Conservation (phyloP, 108 stramenopile genomes). For the Pseudonitzschia delicatissima region DNA sequence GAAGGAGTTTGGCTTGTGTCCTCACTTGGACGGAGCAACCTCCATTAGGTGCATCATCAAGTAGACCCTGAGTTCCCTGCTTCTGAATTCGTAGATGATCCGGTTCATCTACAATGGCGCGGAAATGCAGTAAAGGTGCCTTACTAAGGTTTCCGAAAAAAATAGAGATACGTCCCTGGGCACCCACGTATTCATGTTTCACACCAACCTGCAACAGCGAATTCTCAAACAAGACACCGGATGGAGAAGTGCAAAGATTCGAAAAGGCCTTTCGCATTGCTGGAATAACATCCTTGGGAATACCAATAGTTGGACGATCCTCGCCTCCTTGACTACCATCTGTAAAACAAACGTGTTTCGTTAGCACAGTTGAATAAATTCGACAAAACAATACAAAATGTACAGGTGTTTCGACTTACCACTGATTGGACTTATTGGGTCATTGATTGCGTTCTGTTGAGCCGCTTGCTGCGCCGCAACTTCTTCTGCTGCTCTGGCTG, state of each 20-base stretch:
- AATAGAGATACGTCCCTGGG: conserved; percentile 88
- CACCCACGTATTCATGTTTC: conserved; percentile 87
- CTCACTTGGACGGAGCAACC: conserved; percentile 81
- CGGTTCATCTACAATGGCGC: conserved; percentile 67
- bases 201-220: conserved; percentile 82
- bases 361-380: neutral
- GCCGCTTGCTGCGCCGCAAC: conserved; percentile 42
- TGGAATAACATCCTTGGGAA: conserved; percentile 88
- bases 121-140: conserved; percentile 65
- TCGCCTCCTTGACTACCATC: conserved; percentile 32
- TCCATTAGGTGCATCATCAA: conserved; percentile 69
- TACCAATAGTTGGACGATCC: conserved; percentile 58
- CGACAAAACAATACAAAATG: neutral
- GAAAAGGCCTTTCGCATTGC: conserved; percentile 90
- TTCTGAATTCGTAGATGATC: conserved; percentile 84
- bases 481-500: conserved; percentile 64
- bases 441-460: conserved; percentile 33
- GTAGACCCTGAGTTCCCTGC: conserved; percentile 79
- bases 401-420: conserved; percentile 23
- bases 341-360: neutral
- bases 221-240: conserved; percentile 89
- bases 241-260: conserved; percentile 81
- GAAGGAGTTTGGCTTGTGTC: conserved; percentile 82
- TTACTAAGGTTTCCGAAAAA: conserved; percentile 86
- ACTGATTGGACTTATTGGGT: conserved; percentile 56